Evolutionary conservation across 2,329 filamentous ascomycete genomes (phyloP), one percentile per base, ranked within the genome.

Genomic region (Lachnellula arida): DNA sequence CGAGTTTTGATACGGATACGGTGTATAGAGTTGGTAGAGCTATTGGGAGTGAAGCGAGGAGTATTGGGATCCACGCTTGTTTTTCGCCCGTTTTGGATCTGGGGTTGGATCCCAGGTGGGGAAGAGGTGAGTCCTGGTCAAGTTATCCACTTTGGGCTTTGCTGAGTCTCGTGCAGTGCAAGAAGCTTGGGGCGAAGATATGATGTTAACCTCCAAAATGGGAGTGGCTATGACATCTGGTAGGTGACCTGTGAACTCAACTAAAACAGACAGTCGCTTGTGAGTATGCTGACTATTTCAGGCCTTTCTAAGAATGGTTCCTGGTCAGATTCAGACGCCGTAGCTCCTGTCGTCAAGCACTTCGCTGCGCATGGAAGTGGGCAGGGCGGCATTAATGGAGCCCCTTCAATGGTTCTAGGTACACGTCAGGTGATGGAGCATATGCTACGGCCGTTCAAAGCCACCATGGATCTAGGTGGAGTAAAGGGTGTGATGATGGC

Each of bases 151-250:
- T 22, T n/a, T 5, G 39, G 17, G 17, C 7, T 46, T 5, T 22
- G 19, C n/a, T 11, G 7, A 12, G 14, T 9, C 11, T 9, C 5
- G 5, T 5, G 14, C 14, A 55, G 58, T 60, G 11, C 12, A 34
- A 72, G 75, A 77, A 64, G 73, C 71, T n/a, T 77, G 75, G 74
- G 75, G 75, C 1, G 75, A 77, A 53, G 75, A 77, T 57, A 75
- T 75, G 60, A 61, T 75, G 0, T 60, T 77, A 12, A 76, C 75
- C 0, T 72, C 73, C 9, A 68, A 72, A 25, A 76, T 76, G 74
- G 74, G 75, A 6, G 72, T 76, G 14, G 74, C 74, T 1, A 75
- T 74, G 56, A 67, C 74, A 0, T 73, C 70, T 5, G 19, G 19
- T 19, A 19, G 19, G 19, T 19, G 19, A 19, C 19, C 19, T 19